These are phyloP conservation scores for Metarhizium robertsii DNA, from an alignment of 2,329 filamentous ascomycete species.

Conservation along the genomic window DNA sequence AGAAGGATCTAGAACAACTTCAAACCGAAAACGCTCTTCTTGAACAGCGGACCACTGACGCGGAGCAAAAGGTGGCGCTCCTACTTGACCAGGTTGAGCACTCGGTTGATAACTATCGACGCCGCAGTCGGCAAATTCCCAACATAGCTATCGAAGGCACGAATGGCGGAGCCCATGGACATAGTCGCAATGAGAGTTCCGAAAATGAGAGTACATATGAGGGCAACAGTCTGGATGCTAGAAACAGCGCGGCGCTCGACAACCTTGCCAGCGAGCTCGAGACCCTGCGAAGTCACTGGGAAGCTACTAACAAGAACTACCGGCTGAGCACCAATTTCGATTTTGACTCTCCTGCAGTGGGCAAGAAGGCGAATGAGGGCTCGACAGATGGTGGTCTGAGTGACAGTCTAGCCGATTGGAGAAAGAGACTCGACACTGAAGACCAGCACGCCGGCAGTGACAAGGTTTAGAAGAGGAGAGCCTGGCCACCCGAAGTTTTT, in stretches of 20 bases:
- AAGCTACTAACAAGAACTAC: slow-evolving; percentile 92
- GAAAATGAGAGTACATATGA: slow-evolving; percentile 55
- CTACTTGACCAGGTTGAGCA: slow-evolving; percentile 90
- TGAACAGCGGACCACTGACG: slow-evolving; percentile 77
- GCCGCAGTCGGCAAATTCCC: slow-evolving; percentile 53
- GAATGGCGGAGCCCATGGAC: slow-evolving; percentile 30
- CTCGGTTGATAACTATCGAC: slow-evolving; percentile 89
- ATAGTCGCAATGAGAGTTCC: slow-evolving; percentile 46
- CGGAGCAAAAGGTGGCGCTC: slow-evolving; percentile 86
- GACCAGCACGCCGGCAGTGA: slow-evolving; percentile 20
- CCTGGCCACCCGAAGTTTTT: no score
- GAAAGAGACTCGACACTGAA: slow-evolving; percentile 59
- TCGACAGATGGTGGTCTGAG: slow-evolving; percentile 42
- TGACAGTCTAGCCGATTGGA: slow-evolving; percentile 70
- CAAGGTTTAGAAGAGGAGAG: neutral
- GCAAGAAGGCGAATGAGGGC: slow-evolving; percentile 35
- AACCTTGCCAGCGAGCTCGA: slow-evolving; percentile 89
- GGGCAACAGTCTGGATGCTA: slow-evolving; percentile 36
- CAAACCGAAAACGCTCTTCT: slow-evolving; percentile 74
- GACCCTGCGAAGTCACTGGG: slow-evolving; percentile 83
- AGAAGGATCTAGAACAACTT: slow-evolving; percentile 67
- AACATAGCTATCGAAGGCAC: slow-evolving; percentile 30
- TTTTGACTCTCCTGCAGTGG: slow-evolving; percentile 49
- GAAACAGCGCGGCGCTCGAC: slow-evolving; percentile 66
- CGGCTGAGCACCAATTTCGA: slow-evolving; percentile 84